Base-by-base conservation (phyloP, 306 rosid genomes). In the Cyamopsis tetragonoloba region DNA sequence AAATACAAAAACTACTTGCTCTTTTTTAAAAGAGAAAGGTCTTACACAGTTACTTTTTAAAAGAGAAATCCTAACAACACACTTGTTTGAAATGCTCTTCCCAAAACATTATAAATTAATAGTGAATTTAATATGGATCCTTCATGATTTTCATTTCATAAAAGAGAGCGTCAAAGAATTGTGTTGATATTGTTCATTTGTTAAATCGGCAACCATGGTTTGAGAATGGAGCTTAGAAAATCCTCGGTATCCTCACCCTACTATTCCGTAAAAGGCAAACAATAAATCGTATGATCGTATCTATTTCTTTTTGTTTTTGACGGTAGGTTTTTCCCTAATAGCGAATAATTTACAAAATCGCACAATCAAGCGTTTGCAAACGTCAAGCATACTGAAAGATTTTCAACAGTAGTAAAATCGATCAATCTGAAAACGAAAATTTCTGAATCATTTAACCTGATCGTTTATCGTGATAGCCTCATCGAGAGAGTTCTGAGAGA, bases 401-500 rank as follows among this genome's bases (percentile, higher is more conserved):
- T 43, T 43, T 55, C 67, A 41, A 68, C 26, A 20, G 26, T 6
- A 8, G 32, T 24, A 62, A 77, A n/a, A 22, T 26, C 1, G 20
- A 7, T 35, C 3, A 51, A 26, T 37, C 11, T 5, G 23, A 67
- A 57, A 7, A 48, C 4, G 3, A 48, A 34, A 53, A 22, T 17
- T 46, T 47, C 26, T 39, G 48, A 26, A 47, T 42, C 10, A 42
- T 44, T 31, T 30, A 62, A 90, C 99, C 97, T 87, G 97, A 51
- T 92, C 95, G 56, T 85, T 84, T 5, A 74, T 73, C 4, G 78
- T 80, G 68, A 88, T 60, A 75, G 42, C 78, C 70, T 90, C 99
- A 17, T 84, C 87, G 0, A 86, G 79, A 53, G 99, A 95, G 60
- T 73, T 85, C 69, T 90, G 97, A 41, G 98, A 93, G 76, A 88